These are phyloP conservation scores for Phascolomyces articulosus DNA, from an alignment of 371 early-diverging fungal genomes.

Conservation along the genomic window DNA sequence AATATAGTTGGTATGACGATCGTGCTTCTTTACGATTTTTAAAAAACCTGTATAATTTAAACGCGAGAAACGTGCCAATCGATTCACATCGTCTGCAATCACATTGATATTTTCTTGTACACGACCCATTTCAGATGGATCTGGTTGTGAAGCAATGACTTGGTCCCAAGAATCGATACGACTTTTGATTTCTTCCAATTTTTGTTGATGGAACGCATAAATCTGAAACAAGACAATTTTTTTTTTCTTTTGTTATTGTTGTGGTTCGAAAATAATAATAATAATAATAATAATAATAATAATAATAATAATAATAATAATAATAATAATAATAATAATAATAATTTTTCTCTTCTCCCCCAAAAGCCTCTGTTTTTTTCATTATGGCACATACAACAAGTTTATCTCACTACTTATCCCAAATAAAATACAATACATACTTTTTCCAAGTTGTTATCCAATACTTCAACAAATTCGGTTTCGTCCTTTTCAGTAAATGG, in stretches of 20 bases:
- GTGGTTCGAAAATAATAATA: background rate
- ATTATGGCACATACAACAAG: background rate
- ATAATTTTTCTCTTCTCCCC: no score
- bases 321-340: no score
- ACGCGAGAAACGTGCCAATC: slow-evolving; percentile 90
- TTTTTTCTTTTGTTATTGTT: background rate
- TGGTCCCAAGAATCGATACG: slow-evolving; percentile 72
- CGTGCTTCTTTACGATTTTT: slow-evolving; percentile 98
- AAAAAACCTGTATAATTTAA: slow-evolving; percentile 97
- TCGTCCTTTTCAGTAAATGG: slow-evolving; percentile 77
- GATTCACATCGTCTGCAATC: slow-evolving; percentile 88
- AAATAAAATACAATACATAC: slow-evolving; percentile 36
- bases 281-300: no score
- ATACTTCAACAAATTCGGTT: slow-evolving; percentile 81
- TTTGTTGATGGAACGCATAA: slow-evolving; percentile 87
- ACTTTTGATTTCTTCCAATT: slow-evolving; percentile 85
- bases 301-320: no score
- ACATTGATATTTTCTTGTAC: slow-evolving; percentile 81
- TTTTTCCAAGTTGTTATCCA: slow-evolving; percentile 93
- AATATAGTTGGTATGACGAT: slow-evolving; percentile 87
- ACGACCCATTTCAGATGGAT: slow-evolving; percentile 45
- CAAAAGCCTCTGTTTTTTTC: no score
- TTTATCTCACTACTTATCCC: background rate
- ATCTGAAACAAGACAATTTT: slow-evolving; percentile 53
- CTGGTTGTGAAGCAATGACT: slow-evolving; percentile 30